Base-by-base conservation (phyloP, 805 yeast genomes). In the Cyberlindnera japonica region DNA sequence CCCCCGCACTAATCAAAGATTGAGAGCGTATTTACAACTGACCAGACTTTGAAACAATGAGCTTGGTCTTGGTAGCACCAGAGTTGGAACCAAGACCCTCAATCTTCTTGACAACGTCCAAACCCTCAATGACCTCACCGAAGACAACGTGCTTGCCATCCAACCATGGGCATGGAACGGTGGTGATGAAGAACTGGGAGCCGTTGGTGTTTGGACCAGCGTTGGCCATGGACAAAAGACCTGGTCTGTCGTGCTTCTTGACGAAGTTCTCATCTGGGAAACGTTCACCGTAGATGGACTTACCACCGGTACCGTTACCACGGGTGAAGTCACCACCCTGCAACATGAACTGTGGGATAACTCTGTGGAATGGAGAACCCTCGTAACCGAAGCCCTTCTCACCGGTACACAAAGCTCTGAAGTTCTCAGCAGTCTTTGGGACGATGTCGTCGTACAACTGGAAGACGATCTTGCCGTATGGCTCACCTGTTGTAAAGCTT, bases 141-240 rank as follows among this genome's bases (percentile, higher is more conserved):
- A 90, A 90, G 46, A 90, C 96, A 61, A 87, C 95, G 75, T 89
- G 95, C 70, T 83, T 81, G 49, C 95, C 96, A 61, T 89, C 95
- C 66, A 90, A 77, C 91, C 93, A 86, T 46, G 93, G 83, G 59
- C 83, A 73, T 53, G 82, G 74, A 40, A 85, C 90, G 43, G 96
- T 88, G 66, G 96, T 88, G 72, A 88, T 83, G 78, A 91, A 90
- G 71, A 90, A 90, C 72, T 90, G 98, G 41, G 96, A 89, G 43
- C 97, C 97, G 72, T 91, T 91, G 72, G 97, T 87, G 81, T 88
- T 86, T 68, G 95, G 95, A 57, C 97, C 97, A 50, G 97, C 95
- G 65, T 91, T 91, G 65, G 97, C 97, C 97, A 91, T 91, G 49
- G 96, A 86, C 63, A 87, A 67, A 68, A 83, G 70, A 77, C 89